A percentile compares a stretch with the other conserved stretches of the same genome.
Evolutionary conservation across 2,329 filamentous ascomycete species (phyloP).

Genomic region (Cladosporium sphaerospermum): DNA sequence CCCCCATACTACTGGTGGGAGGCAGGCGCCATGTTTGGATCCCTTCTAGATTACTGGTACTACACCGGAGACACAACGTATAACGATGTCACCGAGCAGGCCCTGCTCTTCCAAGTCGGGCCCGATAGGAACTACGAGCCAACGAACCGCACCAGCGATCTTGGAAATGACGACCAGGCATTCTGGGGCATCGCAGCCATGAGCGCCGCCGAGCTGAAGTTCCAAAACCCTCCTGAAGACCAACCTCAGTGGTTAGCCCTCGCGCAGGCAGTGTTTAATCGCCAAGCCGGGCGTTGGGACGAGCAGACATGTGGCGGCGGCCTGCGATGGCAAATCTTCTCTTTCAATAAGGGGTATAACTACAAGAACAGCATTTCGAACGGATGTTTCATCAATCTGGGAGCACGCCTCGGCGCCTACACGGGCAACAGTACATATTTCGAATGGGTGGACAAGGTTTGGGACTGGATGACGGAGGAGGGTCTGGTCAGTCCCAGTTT

Average conservation of each 20-base stretch:
- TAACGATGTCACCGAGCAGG: slow-evolving; percentile 53
- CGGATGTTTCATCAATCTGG: slow-evolving; percentile 47
- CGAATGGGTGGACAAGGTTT: slow-evolving; percentile 53
- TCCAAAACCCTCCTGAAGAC: slow-evolving; percentile 35
- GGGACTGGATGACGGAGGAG: slow-evolving; percentile 36
- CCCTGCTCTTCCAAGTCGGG: slow-evolving; percentile 54
- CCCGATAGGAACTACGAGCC: slow-evolving; percentile 55
- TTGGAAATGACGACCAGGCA: slow-evolving; percentile 50
- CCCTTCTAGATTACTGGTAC: slow-evolving; percentile 64
- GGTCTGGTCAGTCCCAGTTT: slow-evolving; percentile 52
- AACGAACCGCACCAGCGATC: slow-evolving; percentile 28
- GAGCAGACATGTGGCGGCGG: slow-evolving; percentile 31
- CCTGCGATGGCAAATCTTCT: slow-evolving; percentile 35
- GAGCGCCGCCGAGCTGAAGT: slow-evolving; percentile 48
- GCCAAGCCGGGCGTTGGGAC: slow-evolving; percentile 34
- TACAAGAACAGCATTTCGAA: slow-evolving; percentile 48
- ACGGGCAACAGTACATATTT: slow-evolving; percentile 49
- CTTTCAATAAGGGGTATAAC: slow-evolving; percentile 44
- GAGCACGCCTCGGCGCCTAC: slow-evolving; percentile 37
- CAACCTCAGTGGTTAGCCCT: slow-evolving; percentile 40
- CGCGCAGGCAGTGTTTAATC: slow-evolving; percentile 38
- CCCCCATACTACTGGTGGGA: slow-evolving; percentile 67
- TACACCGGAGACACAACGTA: slow-evolving; percentile 59
- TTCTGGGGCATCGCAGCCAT: slow-evolving; percentile 54
- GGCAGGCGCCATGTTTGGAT: slow-evolving; percentile 55